Conservation (phyloP, 352 stramenopile genomes). For the Pythium sukuiense region DNA sequence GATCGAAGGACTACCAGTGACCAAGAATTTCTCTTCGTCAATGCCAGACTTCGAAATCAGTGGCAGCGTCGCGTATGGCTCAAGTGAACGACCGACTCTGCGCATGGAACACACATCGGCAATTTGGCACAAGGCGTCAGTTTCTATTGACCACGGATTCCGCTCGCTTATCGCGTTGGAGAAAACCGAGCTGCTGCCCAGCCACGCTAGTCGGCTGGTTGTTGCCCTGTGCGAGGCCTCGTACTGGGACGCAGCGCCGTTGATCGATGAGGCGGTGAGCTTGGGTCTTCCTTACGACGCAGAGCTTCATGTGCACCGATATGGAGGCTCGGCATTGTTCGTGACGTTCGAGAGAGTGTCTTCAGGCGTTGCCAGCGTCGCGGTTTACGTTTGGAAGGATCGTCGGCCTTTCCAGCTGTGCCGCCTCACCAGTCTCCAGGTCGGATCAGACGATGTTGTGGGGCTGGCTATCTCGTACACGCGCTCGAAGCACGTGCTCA, state of each 20-base stretch:
- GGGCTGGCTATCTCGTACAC: constrained; percentile 21
- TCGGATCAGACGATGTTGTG: neutral
- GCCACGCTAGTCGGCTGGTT: constrained; percentile 29
- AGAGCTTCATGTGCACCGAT: constrained; percentile 14
- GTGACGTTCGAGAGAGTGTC: constrained; percentile 15
- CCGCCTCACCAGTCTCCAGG: constrained; percentile 12
- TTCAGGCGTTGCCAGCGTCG: constrained; percentile 11
- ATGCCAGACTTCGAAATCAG: constrained; percentile 28
- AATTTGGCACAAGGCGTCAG: constrained; percentile 46
- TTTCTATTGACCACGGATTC: constrained; percentile 52
- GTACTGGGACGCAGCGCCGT: constrained; percentile 64
- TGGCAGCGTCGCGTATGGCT: constrained; percentile 10
- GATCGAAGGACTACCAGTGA: constrained; percentile 19
- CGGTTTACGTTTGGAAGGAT: constrained; percentile 34
- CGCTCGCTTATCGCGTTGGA: constrained; percentile 43
- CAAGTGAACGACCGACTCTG: constrained; percentile 29
- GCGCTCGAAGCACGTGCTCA: constrained; percentile 9
- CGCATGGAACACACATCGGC: constrained; percentile 19
- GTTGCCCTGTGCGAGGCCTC: constrained; percentile 68
- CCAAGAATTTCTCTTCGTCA: constrained; percentile 21
- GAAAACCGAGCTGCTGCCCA: neutral
- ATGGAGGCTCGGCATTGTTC: constrained; percentile 20
- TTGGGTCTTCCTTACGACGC: constrained; percentile 8
- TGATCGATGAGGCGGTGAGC: constrained; percentile 40
- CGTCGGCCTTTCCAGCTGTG: constrained; percentile 20